Evolutionary conservation across 2,329 filamentous ascomycete genomes (phyloP).

Genomic region (Diaporthe longicolla): DNA sequence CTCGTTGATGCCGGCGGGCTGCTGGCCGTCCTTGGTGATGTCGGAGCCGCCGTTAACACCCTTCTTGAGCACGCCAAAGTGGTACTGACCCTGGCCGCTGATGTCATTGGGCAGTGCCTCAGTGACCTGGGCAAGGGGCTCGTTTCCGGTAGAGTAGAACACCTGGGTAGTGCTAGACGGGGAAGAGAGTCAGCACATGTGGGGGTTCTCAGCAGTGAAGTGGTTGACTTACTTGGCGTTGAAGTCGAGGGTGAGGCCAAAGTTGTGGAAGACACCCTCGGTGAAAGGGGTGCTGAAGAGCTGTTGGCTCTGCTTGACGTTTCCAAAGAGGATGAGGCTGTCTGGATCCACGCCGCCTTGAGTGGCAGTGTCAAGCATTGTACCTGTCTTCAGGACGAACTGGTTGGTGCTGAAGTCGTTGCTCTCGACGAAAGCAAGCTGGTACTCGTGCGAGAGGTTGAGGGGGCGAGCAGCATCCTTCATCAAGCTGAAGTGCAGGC

Average conservation of each 20-base stretch:
- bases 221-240: constrained; percentile 61
- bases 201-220: background rate
- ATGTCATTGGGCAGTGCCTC: constrained; percentile 64
- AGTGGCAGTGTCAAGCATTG: constrained; percentile 56
- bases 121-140: constrained; percentile 62
- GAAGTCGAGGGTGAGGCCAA: constrained; percentile 71
- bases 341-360: constrained; percentile 54
- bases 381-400: constrained; percentile 69
- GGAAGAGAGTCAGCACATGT: background rate
- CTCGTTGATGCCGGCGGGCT: constrained; percentile 64
- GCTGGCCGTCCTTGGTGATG: constrained; percentile 63
- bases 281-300: constrained; percentile 67
- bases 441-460: constrained; percentile 74
- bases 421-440: constrained; percentile 66
- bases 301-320: constrained; percentile 60
- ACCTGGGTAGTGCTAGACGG: constrained; percentile 66
- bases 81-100: constrained; percentile 71
- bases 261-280: constrained; percentile 71
- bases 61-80: constrained; percentile 75
- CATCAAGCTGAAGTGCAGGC: constrained; percentile 72
- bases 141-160: constrained; percentile 66
- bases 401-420: constrained; percentile 64
- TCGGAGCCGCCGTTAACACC: constrained; percentile 61
- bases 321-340: constrained; percentile 62
- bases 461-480: constrained; percentile 66